These are phyloP conservation scores for Trichaptum fuscoviolaceum DNA, from an alignment of 768 basidiomycete species.

Conservation along the genomic window DNA sequence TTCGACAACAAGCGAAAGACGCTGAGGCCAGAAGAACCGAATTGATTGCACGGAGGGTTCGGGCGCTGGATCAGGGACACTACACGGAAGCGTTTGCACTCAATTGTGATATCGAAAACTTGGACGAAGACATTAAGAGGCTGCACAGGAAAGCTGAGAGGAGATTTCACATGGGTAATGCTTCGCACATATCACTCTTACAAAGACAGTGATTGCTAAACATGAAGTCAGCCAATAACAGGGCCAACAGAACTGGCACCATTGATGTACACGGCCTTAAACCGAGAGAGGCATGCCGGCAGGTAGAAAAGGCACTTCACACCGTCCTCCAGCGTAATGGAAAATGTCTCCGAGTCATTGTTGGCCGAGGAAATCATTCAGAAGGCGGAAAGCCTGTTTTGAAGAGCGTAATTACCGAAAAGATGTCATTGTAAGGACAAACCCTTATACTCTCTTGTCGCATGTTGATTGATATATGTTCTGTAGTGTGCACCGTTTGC, in stretches of 20 bases:
- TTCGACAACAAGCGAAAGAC: conserved; percentile 23
- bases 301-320: conserved; percentile 27
- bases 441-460: neutral
- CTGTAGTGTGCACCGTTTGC: neutral
- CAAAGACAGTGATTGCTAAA: neutral
- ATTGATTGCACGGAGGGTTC: conserved; percentile 18
- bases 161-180: conserved; percentile 29
- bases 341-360: conserved; percentile 27
- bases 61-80: conserved; percentile 20
- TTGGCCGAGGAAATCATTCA: conserved; percentile 29
- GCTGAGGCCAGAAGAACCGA: conserved; percentile 22
- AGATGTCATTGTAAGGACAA: neutral
- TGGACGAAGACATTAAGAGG: conserved; percentile 21
- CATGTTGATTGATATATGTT: neutral
- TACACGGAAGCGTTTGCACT: conserved; percentile 21
- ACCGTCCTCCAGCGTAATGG: conserved; percentile 24
- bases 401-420: conserved; percentile 13
- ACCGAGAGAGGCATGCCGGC: conserved; percentile 24
- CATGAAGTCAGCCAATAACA: conserved; percentile 24
- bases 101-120: conserved; percentile 26
- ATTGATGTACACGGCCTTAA: conserved; percentile 33
- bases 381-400: conserved; percentile 25
- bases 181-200: neutral
- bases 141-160: conserved; percentile 29
- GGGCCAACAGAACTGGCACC: conserved; percentile 21